Evolutionary conservation across 257 asterid species (phyloP), one percentile per base, ranked within the genome.

Genomic region (Rauvolfia tetraphylla): DNA sequence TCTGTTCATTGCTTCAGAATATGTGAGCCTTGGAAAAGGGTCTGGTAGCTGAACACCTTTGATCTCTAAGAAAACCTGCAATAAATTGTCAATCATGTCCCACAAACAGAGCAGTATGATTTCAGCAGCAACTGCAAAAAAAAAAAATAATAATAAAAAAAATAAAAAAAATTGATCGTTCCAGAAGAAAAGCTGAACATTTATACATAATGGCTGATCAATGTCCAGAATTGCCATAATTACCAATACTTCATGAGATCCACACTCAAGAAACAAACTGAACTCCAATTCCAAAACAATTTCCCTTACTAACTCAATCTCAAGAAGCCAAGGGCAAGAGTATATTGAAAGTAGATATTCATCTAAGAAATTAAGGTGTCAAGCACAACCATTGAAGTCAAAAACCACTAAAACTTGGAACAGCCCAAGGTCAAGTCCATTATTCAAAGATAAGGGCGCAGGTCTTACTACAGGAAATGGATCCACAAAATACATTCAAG

Each of bases 1-100:
- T 84, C 91, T 88, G 75, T 79, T 79, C 95, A 90, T 90, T 78
- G 97, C 96, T 90, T 93, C 97, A 69, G 93, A 87, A 83, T 91
- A 95, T 23, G 99, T 91, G 77, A 95, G 87, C 88, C 99, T 91
- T 68, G 97, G 98, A 71, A 95, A 90, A 75, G 97, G 96, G 67
- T 85, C 89, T 69, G 98, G 99, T 74, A 95, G 86, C 85, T 91
- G 92, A 80, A 90, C 84, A 42, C 97, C 98, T 81, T 85, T 89
- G 82, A 93, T 83, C 85, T 91, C 98, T 62, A 82, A 86, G 79
- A 95, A 91, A 63, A 93, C 95, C 99, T 95, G 96, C 80, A 87
- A 79, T 13, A 69, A 61, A 76, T 42, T 36, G 27, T 66, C 23
- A 18, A 41, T 74, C 82, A 79, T 66, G 48, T 7, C 7, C 8